Evolutionary conservation across 2,329 filamentous ascomycete genomes (phyloP).

Genomic region (Stachybotrys echinatus): DNA sequence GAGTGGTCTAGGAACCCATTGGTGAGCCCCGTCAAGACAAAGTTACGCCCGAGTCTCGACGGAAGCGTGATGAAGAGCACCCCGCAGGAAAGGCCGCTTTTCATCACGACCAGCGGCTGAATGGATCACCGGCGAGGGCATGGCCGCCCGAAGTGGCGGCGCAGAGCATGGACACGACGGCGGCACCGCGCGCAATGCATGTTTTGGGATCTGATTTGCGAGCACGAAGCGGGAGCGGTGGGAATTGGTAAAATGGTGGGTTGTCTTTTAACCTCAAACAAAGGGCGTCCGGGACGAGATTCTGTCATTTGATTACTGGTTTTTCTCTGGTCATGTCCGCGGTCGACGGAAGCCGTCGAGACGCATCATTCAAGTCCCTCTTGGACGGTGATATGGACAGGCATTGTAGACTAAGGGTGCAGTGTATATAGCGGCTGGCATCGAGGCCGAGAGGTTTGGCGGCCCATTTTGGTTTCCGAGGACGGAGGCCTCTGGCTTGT

Average conservation of each 20-base stretch:
- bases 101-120: background rate
- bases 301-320: slow-evolving; percentile 10
- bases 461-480: background rate
- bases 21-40: slow-evolving; percentile 12
- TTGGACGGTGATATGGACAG: background rate
- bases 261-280: too few relatives aligned
- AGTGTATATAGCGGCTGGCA: background rate
- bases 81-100: slow-evolving; percentile 5
- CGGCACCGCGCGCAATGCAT: slow-evolving; percentile 9
- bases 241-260: slow-evolving; percentile 15
- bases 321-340: background rate
- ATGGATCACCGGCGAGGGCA: background rate
- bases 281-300: slow-evolving; percentile 21
- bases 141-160: background rate
- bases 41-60: slow-evolving; percentile 4
- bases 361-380: background rate
- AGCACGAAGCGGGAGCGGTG: slow-evolving; percentile 19
- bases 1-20: slow-evolving; percentile 21
- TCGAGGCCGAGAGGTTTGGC: background rate
- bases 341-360: background rate
- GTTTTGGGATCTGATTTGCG: slow-evolving; percentile 17
- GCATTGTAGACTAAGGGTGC: background rate
- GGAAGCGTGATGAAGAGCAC: slow-evolving; percentile 3
- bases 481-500: too few relatives aligned
- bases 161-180: slow-evolving; percentile 5